A percentile compares a stretch with the other conserved stretches of the same genome.
Evolutionary conservation across 345 rosid genomes (phyloP).

Genomic region (Salix exigua): DNA sequence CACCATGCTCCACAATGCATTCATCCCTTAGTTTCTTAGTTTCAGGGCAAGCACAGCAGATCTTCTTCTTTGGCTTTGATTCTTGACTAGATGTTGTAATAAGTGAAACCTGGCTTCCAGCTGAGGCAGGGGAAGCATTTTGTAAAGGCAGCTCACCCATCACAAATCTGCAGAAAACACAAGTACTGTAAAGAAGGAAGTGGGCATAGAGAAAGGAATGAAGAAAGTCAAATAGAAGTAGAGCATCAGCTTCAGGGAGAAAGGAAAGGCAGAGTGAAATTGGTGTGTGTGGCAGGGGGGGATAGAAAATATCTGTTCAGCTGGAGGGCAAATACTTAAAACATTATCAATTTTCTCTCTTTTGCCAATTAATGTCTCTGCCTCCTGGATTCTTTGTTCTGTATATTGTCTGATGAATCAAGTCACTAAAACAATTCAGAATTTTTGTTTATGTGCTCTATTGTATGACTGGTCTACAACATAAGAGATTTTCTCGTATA

Average conservation of each 20-base stretch:
- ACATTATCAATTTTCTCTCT: background rate
- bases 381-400: background rate
- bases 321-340: background rate
- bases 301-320: too few relatives aligned
- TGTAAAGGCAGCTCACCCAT: constrained; percentile 56
- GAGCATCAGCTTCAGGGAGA: background rate
- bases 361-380: too few relatives aligned
- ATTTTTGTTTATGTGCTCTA: background rate
- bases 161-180: background rate
- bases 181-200: background rate
- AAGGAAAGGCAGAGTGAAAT: background rate
- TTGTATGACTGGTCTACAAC: background rate
- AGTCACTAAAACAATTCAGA: background rate
- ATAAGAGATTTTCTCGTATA: background rate
- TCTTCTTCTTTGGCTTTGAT: constrained; percentile 80
- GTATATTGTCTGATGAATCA: background rate
- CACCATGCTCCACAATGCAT: constrained; percentile 83
- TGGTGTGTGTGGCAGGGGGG: background rate
- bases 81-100: constrained; percentile 26
- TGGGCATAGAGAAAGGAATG: background rate
- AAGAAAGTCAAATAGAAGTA: background rate
- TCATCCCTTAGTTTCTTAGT: constrained; percentile 88
- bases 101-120: constrained; percentile 35
- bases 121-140: constrained; percentile 41
- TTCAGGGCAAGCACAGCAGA: constrained; percentile 91